Base-by-base conservation (phyloP, 2,329 filamentous ascomycete genomes). In the Lecanosticta acicola region DNA sequence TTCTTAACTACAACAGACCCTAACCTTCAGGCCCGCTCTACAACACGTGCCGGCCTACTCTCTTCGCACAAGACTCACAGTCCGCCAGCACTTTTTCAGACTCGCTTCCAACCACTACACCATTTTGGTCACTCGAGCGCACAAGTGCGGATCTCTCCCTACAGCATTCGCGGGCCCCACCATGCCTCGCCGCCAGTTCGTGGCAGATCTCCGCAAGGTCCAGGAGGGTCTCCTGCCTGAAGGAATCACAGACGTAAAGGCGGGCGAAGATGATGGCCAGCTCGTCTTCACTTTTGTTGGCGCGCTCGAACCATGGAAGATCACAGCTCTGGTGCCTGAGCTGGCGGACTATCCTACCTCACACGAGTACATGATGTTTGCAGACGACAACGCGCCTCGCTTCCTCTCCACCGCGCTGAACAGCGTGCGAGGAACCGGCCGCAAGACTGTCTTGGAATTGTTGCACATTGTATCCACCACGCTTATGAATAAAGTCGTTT, bases 211-310 rank as follows among this genome's bases (percentile, higher is more conserved):
- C 59, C 69, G 62, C 20, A 66, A 68, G 35, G 71, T 66, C 5
- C 67, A 65, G 4, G 49, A 59, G 11, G 58, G 61, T 33, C 59
- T 66, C 16, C 57, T 57, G 2, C 68, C 79, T 38, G 52, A 68
- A 1, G 67, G 74, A 39, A 70, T 93, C 39, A 67, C 67, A 39
- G 61, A 72, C 26, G 68, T 94, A 18, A 67, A 68, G 26, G 69
- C 71, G 29, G 84, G 84, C 13, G 79, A 82, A 3, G 83, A 85
- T 24, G 84, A 91, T 63, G 86, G 85, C 41, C 80, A 85, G 46
- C 72, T 94, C 46, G 75, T 74, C 11, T 84, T 91, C 62, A 71
- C 66, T 3, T 85, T 75, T 55, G 49, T 43, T 39, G 44, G 38
- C 32, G 46, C 3, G 63, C 56, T 16, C 45, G 61, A 4, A 54